A percentile compares a stretch with the other conserved stretches of the same genome.
These are phyloP conservation scores for Apophysomyces ossiformis DNA, from an alignment of 371 early-diverging fungal species.

Conservation along the genomic window DNA sequence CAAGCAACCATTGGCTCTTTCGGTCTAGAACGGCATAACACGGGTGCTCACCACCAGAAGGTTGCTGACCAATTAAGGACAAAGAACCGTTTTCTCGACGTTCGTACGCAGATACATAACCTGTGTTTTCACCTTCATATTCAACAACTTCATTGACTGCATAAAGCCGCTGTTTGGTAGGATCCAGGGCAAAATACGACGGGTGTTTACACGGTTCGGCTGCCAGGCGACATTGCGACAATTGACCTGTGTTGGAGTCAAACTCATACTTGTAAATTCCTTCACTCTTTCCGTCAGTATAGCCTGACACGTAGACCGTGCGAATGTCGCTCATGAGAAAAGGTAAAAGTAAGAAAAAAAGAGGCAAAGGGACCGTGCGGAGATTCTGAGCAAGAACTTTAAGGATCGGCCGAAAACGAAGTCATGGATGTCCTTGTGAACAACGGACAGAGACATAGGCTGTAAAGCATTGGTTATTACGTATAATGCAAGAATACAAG, in stretches of 20 bases:
- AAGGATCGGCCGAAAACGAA: too few relatives aligned
- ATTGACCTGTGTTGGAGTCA: constrained; percentile 27
- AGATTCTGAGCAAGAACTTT: too few relatives aligned
- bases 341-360: too few relatives aligned
- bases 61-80: constrained; percentile 25
- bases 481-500: too few relatives aligned
- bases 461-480: too few relatives aligned
- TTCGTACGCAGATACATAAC: constrained; percentile 34
- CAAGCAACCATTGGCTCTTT: constrained; percentile 25
- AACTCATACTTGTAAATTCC: constrained; percentile 49
- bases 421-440: too few relatives aligned
- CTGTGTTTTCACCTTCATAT: constrained; percentile 28
- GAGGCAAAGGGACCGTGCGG: too few relatives aligned
- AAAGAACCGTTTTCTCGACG: constrained; percentile 31
- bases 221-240: constrained; percentile 28
- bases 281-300: constrained; percentile 33
- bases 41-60: constrained; percentile 40
- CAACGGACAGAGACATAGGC: too few relatives aligned
- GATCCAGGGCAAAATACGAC: constrained; percentile 33
- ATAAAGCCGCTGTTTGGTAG: constrained; percentile 30
- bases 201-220: constrained; percentile 31
- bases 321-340: neutral
- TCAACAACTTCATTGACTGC: constrained; percentile 36
- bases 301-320: constrained; percentile 47
- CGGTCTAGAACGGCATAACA: constrained; percentile 34